Conservation (phyloP, 139 green algal genomes). For the Tetraselmis striata region DNA sequence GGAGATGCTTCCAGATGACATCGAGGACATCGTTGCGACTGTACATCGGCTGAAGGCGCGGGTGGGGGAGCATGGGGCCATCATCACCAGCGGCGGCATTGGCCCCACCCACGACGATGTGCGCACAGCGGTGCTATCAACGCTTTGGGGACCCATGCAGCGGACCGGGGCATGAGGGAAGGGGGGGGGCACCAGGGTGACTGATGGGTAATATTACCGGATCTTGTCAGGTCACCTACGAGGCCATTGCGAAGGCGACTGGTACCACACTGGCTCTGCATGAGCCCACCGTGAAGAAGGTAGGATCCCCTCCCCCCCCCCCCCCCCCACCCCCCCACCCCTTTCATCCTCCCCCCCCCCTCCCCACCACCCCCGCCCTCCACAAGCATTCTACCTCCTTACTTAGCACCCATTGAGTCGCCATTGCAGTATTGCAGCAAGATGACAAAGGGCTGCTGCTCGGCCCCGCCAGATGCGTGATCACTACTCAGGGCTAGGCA, state of each 20-base stretch:
- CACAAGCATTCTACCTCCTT: slow-evolving; percentile 19
- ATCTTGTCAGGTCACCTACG: slow-evolving; percentile 71
- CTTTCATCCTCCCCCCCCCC: no score
- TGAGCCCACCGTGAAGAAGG: slow-evolving; percentile 39
- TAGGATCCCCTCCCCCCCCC: neutral
- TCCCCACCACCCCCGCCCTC: slow-evolving; percentile 5
- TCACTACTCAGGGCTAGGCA: slow-evolving; percentile 48
- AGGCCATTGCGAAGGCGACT: slow-evolving; percentile 50
- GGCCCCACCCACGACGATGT: slow-evolving; percentile 84
- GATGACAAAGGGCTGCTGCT: no score
- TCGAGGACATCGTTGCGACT: slow-evolving; percentile 50
- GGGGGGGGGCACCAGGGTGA: no score
- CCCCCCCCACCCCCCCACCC: no score
- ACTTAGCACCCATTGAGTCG: no score
- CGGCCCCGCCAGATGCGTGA: slow-evolving; percentile 52
- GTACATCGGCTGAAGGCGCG: slow-evolving; percentile 31
- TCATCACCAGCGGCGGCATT: slow-evolving; percentile 78
- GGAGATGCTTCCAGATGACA: slow-evolving; percentile 54
- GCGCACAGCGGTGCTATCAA: no score
- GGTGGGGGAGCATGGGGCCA: slow-evolving; percentile 50
- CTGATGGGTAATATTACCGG: no score
- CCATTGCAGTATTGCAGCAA: no score
- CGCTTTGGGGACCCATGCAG: no score
- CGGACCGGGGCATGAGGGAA: no score
- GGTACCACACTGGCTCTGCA: slow-evolving; percentile 42